Percentiles rank a stretch among this genome's conserved stretches.
phyloP scores from a whole-genome alignment of 768 basidiomycete genomes.

The Psilocybe subaeruginosa region DNA sequence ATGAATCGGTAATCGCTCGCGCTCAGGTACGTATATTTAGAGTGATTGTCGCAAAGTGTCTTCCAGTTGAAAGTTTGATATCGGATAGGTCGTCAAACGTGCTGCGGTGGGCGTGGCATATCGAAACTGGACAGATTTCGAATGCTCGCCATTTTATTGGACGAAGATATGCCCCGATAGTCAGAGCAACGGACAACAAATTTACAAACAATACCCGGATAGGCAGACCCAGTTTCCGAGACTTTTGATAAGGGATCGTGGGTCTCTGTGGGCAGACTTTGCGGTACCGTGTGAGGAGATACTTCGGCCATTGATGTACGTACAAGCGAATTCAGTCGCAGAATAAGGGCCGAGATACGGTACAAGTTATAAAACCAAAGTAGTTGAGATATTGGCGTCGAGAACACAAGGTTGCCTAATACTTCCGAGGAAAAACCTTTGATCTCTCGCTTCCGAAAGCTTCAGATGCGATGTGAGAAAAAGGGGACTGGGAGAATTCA shows the following conservation, averaged over 20 bases:
- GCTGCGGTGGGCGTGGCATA: no score
- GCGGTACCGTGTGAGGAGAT: neutral
- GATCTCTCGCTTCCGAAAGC: neutral
- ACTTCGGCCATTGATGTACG: neutral
- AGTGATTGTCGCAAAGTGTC: no score
- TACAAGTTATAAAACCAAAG: neutral
- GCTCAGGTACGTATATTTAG: no score
- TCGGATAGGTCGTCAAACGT: no score
- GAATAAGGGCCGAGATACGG: neutral
- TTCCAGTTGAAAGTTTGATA: no score
- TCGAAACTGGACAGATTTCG: no score
- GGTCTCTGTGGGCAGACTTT: neutral
- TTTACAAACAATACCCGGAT: neutral
- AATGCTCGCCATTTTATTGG: no score
- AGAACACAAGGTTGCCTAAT: neutral
- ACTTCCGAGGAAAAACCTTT: neutral
- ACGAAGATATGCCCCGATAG: no score
- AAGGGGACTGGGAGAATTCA: neutral
- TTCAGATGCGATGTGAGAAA: neutral
- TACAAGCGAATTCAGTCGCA: neutral
- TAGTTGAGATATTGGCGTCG: no score
- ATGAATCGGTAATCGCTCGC: no score
- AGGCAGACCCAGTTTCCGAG: neutral
- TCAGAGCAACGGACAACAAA: no score
- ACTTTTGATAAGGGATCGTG: neutral